Conservation (phyloP, 305 asterid species). For the Fraxinus xanthoxyloides region DNA sequence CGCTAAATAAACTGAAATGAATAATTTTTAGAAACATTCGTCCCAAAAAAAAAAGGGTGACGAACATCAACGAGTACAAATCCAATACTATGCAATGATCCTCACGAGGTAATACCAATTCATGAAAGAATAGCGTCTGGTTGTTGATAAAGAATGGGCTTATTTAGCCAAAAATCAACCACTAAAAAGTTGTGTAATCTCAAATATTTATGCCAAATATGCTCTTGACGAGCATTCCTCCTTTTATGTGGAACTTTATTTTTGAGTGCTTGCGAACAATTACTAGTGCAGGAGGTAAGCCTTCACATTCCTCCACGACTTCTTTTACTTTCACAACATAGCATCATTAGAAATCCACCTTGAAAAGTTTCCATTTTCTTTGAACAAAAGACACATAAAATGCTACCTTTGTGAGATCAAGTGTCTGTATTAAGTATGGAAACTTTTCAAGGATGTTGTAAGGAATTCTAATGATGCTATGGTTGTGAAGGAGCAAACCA, state of each 20-base stretch:
- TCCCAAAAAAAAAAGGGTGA: neutral
- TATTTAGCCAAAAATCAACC: neutral
- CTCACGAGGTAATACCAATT: neutral
- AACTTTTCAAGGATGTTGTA: slow-evolving; percentile 16
- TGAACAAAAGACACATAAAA: too few species aligned
- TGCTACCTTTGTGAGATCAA: neutral
- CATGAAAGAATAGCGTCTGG: neutral
- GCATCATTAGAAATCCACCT: neutral
- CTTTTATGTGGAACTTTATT: neutral
- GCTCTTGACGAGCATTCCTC: neutral
- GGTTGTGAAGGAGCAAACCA: neutral
- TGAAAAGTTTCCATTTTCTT: neutral
- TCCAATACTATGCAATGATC: neutral
- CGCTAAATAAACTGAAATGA: too few species aligned
- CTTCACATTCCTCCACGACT: neutral
- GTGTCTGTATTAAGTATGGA: slow-evolving; percentile 12
- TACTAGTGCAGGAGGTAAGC: neutral
- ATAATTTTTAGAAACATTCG: neutral
- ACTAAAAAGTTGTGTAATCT: neutral
- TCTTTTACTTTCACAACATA: neutral
- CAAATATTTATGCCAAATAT: neutral
- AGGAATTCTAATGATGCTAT: neutral
- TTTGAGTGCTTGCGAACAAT: neutral
- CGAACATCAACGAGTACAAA: neutral
- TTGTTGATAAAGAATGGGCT: neutral